phyloP scores from a whole-genome alignment of 352 stramenopile species.

The Globisporangium yorkense region DNA sequence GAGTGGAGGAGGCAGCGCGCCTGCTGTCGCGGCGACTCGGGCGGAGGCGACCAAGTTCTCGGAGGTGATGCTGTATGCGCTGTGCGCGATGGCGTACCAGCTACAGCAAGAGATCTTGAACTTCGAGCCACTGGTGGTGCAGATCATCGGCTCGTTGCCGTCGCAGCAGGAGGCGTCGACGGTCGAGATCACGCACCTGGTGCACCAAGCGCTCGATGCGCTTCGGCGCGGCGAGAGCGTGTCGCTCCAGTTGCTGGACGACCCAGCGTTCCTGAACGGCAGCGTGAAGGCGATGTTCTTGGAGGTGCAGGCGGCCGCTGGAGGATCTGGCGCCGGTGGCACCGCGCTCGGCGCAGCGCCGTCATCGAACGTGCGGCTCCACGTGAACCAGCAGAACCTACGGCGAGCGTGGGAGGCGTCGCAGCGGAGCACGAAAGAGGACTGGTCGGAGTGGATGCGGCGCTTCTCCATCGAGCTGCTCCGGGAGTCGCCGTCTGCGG shows the following conservation, averaged over 20 bases:
- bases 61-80: slow-evolving; percentile 70
- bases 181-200: slow-evolving; percentile 36
- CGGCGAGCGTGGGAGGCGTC: slow-evolving; percentile 93
- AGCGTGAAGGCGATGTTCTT: slow-evolving; percentile 33
- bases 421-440: slow-evolving; percentile 85
- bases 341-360: slow-evolving; percentile 28
- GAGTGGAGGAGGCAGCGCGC: slow-evolving; percentile 12
- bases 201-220: slow-evolving; percentile 47
- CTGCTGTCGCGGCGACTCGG: slow-evolving; percentile 53
- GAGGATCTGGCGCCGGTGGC: slow-evolving; percentile 11
- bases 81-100: slow-evolving; percentile 68
- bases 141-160: slow-evolving; percentile 55
- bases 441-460: slow-evolving; percentile 98
- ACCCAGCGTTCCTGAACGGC: slow-evolving; percentile 41
- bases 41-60: slow-evolving; percentile 62
- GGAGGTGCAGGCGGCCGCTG: slow-evolving; percentile 26
- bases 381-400: slow-evolving; percentile 93
- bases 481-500: slow-evolving; percentile 93
- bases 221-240: slow-evolving; percentile 44
- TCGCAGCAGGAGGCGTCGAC: slow-evolving; percentile 35
- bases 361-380: slow-evolving; percentile 56
- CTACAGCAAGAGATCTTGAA: slow-evolving; percentile 67
- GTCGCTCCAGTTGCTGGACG: slow-evolving; percentile 38
- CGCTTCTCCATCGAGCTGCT: slow-evolving; percentile 95
- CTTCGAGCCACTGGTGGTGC: slow-evolving; percentile 63